A percentile compares a stretch with the other conserved stretches of the same genome.
Conservation (phyloP, 2,329 filamentous ascomycete genomes). For the Trichoderma guizhouense region DNA sequence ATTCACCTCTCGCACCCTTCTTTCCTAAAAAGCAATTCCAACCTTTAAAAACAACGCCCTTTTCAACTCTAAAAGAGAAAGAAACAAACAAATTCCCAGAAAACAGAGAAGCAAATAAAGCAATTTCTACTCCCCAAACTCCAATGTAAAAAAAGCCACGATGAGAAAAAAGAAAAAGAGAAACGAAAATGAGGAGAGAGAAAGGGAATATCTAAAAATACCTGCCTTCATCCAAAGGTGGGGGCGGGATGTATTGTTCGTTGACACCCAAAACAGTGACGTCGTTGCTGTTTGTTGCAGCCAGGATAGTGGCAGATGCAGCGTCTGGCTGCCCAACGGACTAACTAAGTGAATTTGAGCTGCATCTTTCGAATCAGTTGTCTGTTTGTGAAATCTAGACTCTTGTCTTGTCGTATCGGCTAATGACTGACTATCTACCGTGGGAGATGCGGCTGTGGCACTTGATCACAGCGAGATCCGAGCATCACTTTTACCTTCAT, state of each 20-base stretch:
- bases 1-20: background rate
- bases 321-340: background rate
- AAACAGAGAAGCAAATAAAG: background rate
- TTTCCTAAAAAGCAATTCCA: background rate
- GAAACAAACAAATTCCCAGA: background rate
- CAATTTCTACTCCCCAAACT: background rate
- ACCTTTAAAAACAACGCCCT: background rate
- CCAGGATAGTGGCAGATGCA: background rate
- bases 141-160: background rate
- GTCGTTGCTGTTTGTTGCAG: background rate
- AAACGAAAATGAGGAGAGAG: background rate
- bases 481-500: background rate
- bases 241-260: background rate
- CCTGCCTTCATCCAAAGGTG: background rate
- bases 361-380: background rate
- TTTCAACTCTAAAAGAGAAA: background rate
- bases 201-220: background rate
- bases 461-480: background rate
- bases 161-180: background rate
- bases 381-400: background rate
- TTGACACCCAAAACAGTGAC: background rate
- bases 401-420: background rate
- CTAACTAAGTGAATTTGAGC: background rate
- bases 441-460: background rate
- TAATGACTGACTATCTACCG: background rate